phyloP scores from a whole-genome alignment of 2,329 filamentous ascomycete species.

The Dothideomycetes sp. region DNA sequence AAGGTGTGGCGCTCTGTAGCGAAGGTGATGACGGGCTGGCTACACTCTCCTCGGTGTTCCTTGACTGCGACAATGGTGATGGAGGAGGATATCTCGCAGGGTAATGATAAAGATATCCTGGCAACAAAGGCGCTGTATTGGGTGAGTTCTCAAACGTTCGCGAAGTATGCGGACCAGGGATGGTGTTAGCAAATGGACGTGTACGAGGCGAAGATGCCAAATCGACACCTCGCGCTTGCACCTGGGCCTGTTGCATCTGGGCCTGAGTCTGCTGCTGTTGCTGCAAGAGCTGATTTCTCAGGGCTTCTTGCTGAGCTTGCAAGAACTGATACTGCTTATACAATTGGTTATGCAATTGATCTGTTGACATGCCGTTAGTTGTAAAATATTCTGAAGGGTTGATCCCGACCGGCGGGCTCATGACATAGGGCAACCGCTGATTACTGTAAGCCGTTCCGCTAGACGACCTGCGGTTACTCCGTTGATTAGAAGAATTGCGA shows the following conservation, averaged over 20 bases:
- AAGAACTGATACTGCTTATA: slow-evolving; percentile 37
- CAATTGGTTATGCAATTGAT: slow-evolving; percentile 41
- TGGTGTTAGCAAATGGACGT: slow-evolving; percentile 23
- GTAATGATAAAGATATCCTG: slow-evolving; percentile 39
- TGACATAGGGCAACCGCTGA: slow-evolving; percentile 29
- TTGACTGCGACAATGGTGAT: slow-evolving; percentile 29
- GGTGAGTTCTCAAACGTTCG: slow-evolving; percentile 24
- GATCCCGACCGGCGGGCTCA: slow-evolving; percentile 35
- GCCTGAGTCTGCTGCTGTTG: slow-evolving; percentile 31
- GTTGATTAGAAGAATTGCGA: slow-evolving; percentile 39
- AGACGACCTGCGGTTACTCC: slow-evolving; percentile 47
- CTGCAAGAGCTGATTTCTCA: slow-evolving; percentile 35
- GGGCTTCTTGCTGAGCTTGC: slow-evolving; percentile 28
- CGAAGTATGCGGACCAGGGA: slow-evolving; percentile 24
- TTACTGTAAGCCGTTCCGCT: slow-evolving; percentile 43
- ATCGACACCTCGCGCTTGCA: slow-evolving; percentile 26
- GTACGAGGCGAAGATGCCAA: slow-evolving; percentile 33
- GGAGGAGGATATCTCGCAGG: slow-evolving; percentile 33
- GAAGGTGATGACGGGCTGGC: slow-evolving; percentile 43
- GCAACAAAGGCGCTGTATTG: slow-evolving; percentile 29
- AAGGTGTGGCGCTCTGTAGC: slow-evolving; percentile 34
- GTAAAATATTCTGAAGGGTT: slow-evolving; percentile 36
- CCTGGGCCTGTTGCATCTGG: slow-evolving; percentile 25
- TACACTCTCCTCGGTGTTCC: slow-evolving; percentile 34
- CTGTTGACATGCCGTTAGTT: slow-evolving; percentile 20